A percentile compares a stretch with the other conserved stretches of the same genome.
Conservation (phyloP, 805 yeast genomes). For the Saturnispora zaruensis region DNA sequence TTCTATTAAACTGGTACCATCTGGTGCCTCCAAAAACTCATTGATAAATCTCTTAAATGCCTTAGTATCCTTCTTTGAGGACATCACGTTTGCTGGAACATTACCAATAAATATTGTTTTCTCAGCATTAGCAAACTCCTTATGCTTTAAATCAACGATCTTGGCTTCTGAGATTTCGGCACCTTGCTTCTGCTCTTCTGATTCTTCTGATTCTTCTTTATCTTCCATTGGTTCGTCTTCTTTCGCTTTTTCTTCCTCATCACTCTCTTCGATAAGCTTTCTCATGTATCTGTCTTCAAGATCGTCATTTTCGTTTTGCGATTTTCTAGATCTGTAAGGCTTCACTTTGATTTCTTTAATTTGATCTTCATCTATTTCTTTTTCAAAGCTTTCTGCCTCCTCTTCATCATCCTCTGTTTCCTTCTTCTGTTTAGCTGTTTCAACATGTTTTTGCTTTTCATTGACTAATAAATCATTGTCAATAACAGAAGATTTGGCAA, state of each 20-base stretch:
- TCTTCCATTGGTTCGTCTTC: conserved; percentile 11
- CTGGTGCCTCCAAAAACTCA: conserved; percentile 19
- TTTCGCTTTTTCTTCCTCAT: conserved; percentile 9
- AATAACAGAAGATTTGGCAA: conserved; percentile 38
- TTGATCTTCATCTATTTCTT: conserved; percentile 19
- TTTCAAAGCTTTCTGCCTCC: conserved; percentile 17
- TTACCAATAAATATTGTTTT: conserved; percentile 86
- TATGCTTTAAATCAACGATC: conserved; percentile 50
- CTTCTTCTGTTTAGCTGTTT: conserved; percentile 9
- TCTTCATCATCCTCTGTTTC: conserved; percentile 17
- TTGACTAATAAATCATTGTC: conserved; percentile 27
- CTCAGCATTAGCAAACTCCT: conserved; percentile 75
- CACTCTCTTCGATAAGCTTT: conserved; percentile 22
- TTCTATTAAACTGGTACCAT: conserved; percentile 32
- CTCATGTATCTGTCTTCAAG: conserved; percentile 13
- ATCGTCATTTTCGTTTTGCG: conserved; percentile 17
- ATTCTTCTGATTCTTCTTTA: conserved; percentile 11
- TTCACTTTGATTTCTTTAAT: conserved; percentile 23
- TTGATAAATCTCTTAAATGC: conserved; percentile 57
- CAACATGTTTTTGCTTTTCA: conserved; percentile 20
- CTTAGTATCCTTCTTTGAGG: conserved; percentile 52
- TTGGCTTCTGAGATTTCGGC: conserved; percentile 32
- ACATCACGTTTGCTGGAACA: conserved; percentile 55
- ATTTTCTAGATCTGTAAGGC: conserved; percentile 13
- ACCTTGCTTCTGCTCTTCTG: conserved; percentile 22